These are phyloP conservation scores for Penicillium dipodomyicola DNA, from an alignment of 495 filamentous ascomycete species.

Conservation along the genomic window DNA sequence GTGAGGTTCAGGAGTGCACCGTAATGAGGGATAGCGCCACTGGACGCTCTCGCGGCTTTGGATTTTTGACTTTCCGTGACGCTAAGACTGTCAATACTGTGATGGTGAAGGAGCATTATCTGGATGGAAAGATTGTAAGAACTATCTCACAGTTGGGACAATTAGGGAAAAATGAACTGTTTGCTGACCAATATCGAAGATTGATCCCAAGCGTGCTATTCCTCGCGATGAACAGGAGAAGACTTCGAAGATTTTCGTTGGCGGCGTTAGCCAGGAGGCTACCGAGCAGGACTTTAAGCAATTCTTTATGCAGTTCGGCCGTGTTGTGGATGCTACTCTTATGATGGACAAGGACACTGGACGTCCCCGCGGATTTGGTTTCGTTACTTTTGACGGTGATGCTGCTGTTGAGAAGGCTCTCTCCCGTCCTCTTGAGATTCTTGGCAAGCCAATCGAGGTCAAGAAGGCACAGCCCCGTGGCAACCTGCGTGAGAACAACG, in stretches of 20 bases:
- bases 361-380: constrained; percentile 93
- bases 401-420: constrained; percentile 91
- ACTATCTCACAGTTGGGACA: constrained; percentile 7
- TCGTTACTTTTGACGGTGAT: constrained; percentile 97
- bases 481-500: constrained; percentile 89
- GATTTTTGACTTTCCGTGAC: constrained; percentile 96
- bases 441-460: constrained; percentile 94
- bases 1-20: constrained; percentile 94
- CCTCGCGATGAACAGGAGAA: constrained; percentile 97
- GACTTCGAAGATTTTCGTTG: constrained; percentile 97
- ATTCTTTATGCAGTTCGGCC: constrained; percentile 94
- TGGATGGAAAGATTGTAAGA: constrained; percentile 97
- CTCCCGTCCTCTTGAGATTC: constrained; percentile 77
- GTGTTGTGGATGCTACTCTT: constrained; percentile 93
- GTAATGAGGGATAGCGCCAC: constrained; percentile 96
- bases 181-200: constrained; percentile 54
- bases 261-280: constrained; percentile 94
- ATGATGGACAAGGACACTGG: constrained; percentile 99
- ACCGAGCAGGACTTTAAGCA: constrained; percentile 93
- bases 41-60: constrained; percentile 91
- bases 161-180: not conserved
- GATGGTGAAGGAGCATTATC: constrained; percentile 98
- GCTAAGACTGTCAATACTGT: constrained; percentile 97
- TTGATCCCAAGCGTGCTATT: constrained; percentile 97
- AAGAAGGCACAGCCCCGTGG: constrained; percentile 97